Conservation (phyloP, 345 rosid species). For the Boechera divaricarpa region DNA sequence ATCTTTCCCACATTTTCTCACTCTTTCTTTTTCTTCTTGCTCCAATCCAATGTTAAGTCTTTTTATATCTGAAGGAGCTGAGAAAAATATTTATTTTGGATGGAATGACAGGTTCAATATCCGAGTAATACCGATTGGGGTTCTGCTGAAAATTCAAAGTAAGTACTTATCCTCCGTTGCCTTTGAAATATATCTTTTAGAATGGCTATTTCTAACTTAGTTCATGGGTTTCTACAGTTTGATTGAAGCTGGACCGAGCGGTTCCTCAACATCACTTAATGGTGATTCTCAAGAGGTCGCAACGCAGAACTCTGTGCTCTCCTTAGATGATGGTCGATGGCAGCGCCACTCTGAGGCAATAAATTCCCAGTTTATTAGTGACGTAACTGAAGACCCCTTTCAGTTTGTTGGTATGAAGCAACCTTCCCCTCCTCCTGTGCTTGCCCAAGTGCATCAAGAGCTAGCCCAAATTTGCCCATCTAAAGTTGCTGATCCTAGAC, state of each 20-base stretch:
- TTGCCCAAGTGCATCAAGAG: conserved; percentile 75
- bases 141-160: conserved; percentile 61
- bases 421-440: conserved; percentile 96
- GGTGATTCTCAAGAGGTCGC: conserved; percentile 50
- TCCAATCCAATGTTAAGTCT: conserved; percentile 6
- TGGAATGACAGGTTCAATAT: conserved; percentile 70
- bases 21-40: not conserved
- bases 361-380: conserved; percentile 52
- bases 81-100: conserved; percentile 22
- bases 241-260: conserved; percentile 56
- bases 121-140: conserved; percentile 68
- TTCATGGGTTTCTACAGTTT: conserved; percentile 37
- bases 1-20: not conserved
- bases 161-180: conserved; percentile 18
- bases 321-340: conserved; percentile 96
- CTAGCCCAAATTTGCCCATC: conserved; percentile 77
- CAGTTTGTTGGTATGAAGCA: conserved; percentile 77
- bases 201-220: conserved; percentile 40
- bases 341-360: conserved; percentile 56
- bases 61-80: conserved; percentile 23
- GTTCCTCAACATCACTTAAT: conserved; percentile 51
- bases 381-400: conserved; percentile 78
- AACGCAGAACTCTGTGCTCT: conserved; percentile 80
- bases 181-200: not conserved
- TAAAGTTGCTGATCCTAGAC: conserved; percentile 98